Evolutionary conservation across 2,329 filamentous ascomycete genomes (phyloP), one percentile per base, ranked within the genome.

Genomic region (Zymoseptoria pseudotritici): DNA sequence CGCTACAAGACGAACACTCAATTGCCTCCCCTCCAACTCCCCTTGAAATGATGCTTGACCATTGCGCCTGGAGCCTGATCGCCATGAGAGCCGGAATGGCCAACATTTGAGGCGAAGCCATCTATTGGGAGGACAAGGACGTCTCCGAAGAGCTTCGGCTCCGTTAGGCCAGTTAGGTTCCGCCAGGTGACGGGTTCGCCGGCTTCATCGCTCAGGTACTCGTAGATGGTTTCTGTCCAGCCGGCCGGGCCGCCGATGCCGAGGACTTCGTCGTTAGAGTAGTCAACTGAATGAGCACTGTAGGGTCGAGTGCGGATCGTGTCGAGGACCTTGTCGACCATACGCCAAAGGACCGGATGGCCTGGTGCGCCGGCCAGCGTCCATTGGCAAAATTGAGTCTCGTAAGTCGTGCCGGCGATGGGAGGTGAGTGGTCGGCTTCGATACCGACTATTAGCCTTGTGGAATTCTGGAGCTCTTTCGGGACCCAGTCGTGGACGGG

Each of bases 331-430:
- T 96, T 84, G 61, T 96, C 90, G 63, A 91, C 86, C 62, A 96
- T 84, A 61, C 96, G 90, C 63, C 91, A 85, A 61, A 97, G 82
- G 11, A 96, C 85, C 0, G 94, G 93, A 73, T 97, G 93, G 11
- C 93, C 93, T 0, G 93, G 88, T 75, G 97, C 97, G 58, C 89
- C 80, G 75, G 97, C 92, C 64, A 97, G 96, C 1, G 94, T 97
- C 94, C 93, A 97, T 74, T 97, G 94, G 77, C 93, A 97, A 75
- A 97, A 97, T 73, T 97, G 93, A 62, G 97, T 91, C 65, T 90
- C 93, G 79, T 97, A 97, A 93, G 92, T 97, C 1, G 96, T 80
- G 31, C 85, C 82, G 94, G 93, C 97, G 74, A 97, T 93, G 2
- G 84, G 83, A 52, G 93, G 85, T 74, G 97, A 91, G 0, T 93